These are phyloP conservation scores for Ballota nigra DNA, from an alignment of 257 asterid species.

Conservation along the genomic window DNA sequence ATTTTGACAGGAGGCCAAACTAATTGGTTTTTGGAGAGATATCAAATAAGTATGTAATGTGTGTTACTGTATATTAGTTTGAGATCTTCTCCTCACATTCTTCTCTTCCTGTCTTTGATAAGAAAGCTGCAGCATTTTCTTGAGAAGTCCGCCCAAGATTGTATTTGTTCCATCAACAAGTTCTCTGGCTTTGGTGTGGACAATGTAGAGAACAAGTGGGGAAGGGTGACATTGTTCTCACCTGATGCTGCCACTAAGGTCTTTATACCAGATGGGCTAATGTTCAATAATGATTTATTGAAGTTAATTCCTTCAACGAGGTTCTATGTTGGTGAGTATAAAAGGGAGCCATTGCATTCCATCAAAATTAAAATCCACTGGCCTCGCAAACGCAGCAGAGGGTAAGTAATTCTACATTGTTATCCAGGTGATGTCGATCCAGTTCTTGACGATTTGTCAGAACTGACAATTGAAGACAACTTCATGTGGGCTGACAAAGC, in stretches of 20 bases:
- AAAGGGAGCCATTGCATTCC: constrained; percentile 12
- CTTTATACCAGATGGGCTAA: constrained; percentile 35
- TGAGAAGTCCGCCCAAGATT: constrained; percentile 43
- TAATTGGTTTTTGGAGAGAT: constrained; percentile 86
- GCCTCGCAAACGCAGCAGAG: constrained; percentile 89
- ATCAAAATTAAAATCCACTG: constrained; percentile 69
- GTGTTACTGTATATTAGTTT: constrained; percentile 69
- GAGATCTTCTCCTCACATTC: constrained; percentile 43
- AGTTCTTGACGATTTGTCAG: constrained; percentile 48
- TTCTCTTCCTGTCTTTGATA: constrained; percentile 64
- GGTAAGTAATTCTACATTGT: constrained; percentile 65
- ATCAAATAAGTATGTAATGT: constrained; percentile 62
- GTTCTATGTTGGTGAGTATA: constrained; percentile 35
- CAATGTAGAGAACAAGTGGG: constrained; percentile 66
- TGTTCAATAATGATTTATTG: constrained; percentile 50
- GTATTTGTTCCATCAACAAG: constrained; percentile 57
- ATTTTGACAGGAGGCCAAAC: constrained; percentile 63
- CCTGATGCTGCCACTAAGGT: constrained; percentile 80
- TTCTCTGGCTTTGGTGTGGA: too few relatives aligned
- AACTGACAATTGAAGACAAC: constrained; percentile 43
- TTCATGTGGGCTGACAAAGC: constrained; percentile 27
- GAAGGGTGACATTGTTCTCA: constrained; percentile 75
- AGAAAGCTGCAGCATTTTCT: too few relatives aligned
- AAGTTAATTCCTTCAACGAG: constrained; percentile 56
- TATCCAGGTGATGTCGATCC: constrained; percentile 45